These are phyloP conservation scores for Psilocybe sp. DNA, from an alignment of 768 basidiomycete species.

Conservation along the genomic window DNA sequence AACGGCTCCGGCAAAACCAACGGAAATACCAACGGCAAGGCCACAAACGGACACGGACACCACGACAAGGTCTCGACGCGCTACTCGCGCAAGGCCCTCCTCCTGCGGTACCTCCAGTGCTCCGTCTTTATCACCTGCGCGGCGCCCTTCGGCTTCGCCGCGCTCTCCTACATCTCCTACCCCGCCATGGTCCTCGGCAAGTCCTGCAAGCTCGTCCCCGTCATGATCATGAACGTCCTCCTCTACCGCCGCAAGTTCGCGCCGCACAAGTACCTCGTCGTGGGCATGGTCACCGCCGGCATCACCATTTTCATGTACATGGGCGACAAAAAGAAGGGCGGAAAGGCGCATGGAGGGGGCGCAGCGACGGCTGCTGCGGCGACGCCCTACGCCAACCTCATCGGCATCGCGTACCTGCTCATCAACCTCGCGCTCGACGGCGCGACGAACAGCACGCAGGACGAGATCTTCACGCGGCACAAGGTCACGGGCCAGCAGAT, in stretches of 20 bases:
- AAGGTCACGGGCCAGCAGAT: slow-evolving; percentile 88
- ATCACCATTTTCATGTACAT: slow-evolving; percentile 95
- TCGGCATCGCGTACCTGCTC: slow-evolving; percentile 74
- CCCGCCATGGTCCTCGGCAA: slow-evolving; percentile 99
- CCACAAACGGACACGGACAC: slow-evolving; percentile 18
- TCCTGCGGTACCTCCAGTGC: slow-evolving; percentile 78
- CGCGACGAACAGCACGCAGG: slow-evolving; percentile 92
- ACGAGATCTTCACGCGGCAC: slow-evolving; percentile 86
- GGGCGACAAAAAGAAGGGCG: slow-evolving; percentile 51
- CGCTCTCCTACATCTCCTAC: slow-evolving; percentile 94
- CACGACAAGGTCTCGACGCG: slow-evolving; percentile 28
- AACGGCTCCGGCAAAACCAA: slow-evolving; percentile 30
- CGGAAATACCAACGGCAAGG: slow-evolving; percentile 22
- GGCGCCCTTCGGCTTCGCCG: slow-evolving; percentile 94
- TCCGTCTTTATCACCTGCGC: slow-evolving; percentile 86
- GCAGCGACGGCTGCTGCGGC: slow-evolving; percentile 15
- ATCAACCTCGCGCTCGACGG: slow-evolving; percentile 92
- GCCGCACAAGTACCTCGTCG: slow-evolving; percentile 93
- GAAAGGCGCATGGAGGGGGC: slow-evolving; percentile 33
- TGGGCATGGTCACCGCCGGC: slow-evolving; percentile 85
- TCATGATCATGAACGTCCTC: slow-evolving; percentile 96
- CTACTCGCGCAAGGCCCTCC: slow-evolving; percentile 45
- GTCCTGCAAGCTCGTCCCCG: slow-evolving; percentile 98
- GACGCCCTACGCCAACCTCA: slow-evolving; percentile 54
- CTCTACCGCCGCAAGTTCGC: slow-evolving; percentile 93